Evolutionary conservation across 257 asterid genomes (phyloP).

Genomic region (Plectranthus barbatus): DNA sequence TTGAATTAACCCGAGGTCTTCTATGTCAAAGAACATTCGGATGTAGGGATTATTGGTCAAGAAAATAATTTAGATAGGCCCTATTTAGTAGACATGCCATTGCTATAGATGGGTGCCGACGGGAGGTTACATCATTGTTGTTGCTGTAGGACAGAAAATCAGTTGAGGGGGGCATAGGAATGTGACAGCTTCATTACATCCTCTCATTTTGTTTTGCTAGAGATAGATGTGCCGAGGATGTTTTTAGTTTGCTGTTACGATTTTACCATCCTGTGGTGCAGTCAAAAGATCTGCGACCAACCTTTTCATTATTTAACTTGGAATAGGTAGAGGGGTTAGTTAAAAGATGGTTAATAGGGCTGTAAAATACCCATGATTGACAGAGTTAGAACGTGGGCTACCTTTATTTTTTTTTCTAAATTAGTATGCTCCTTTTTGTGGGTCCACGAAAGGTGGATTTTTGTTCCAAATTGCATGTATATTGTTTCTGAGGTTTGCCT

Average conservation of each 20-base stretch:
- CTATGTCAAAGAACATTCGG: neutral
- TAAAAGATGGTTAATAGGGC: constrained; percentile 11
- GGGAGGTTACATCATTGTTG: neutral
- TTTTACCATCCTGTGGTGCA: neutral
- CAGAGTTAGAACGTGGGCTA: neutral
- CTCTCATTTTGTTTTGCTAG: neutral
- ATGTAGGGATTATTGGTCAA: neutral
- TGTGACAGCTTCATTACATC: constrained; percentile 2
- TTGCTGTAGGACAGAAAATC: constrained; percentile 4
- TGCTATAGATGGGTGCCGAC: neutral
- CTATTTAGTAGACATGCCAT: neutral
- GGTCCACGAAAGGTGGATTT: constrained; percentile 24
- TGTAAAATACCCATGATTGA: constrained; percentile 14
- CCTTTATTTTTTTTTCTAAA: neutral
- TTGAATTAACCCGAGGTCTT: no score
- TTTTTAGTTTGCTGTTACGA: neutral
- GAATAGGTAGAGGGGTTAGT: constrained; percentile 3
- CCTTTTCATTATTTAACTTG: neutral
- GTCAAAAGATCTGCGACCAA: constrained; percentile 5
- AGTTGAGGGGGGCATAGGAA: constrained; percentile 2
- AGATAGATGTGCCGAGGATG: neutral
- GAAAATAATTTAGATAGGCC: neutral
- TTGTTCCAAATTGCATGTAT: constrained; percentile 12
- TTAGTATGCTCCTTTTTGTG: constrained; percentile 12
- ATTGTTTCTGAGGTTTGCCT: neutral